Evolutionary conservation across 2,329 filamentous ascomycete species (phyloP).

Genomic region (Trichophyton mentagrophytes): DNA sequence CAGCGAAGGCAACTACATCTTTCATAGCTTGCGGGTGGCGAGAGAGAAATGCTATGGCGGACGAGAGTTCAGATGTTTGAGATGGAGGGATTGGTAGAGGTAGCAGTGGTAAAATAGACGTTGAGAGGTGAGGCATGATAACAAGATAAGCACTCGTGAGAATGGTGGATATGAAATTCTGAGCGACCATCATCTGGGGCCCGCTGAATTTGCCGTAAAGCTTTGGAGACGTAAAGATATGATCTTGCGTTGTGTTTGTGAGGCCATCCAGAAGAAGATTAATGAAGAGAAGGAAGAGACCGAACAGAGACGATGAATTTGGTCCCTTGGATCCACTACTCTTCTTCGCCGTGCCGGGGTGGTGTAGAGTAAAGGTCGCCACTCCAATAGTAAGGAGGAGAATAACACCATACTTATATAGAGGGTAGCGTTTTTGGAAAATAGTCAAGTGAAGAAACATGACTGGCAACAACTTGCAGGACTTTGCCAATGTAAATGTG

Average conservation of each 20-base stretch:
- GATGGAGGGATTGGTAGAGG: constrained; percentile 46
- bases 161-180: constrained; percentile 74
- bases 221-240: constrained; percentile 59
- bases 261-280: constrained; percentile 93
- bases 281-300: constrained; percentile 68
- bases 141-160: constrained; percentile 67
- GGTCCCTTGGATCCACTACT: constrained; percentile 37
- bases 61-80: constrained; percentile 60
- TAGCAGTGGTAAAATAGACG: constrained; percentile 51
- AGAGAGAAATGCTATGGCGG: constrained; percentile 69
- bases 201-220: constrained; percentile 67
- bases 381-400: constrained; percentile 83
- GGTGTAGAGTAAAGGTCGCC: constrained; percentile 85
- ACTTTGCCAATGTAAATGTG: constrained; percentile 93
- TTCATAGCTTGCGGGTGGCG: constrained; percentile 69
- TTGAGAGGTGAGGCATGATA: constrained; percentile 65
- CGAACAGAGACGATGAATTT: constrained; percentile 54
- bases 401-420: constrained; percentile 95
- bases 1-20: constrained; percentile 80
- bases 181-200: constrained; percentile 98
- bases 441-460: constrained; percentile 93
- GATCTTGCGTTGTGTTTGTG: constrained; percentile 92
- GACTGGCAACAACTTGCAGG: constrained; percentile 95
- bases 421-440: constrained; percentile 75
- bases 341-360: constrained; percentile 49